Evolutionary conservation across 208 protist species (phyloP).

Genomic region (Polymyxa betae): DNA sequence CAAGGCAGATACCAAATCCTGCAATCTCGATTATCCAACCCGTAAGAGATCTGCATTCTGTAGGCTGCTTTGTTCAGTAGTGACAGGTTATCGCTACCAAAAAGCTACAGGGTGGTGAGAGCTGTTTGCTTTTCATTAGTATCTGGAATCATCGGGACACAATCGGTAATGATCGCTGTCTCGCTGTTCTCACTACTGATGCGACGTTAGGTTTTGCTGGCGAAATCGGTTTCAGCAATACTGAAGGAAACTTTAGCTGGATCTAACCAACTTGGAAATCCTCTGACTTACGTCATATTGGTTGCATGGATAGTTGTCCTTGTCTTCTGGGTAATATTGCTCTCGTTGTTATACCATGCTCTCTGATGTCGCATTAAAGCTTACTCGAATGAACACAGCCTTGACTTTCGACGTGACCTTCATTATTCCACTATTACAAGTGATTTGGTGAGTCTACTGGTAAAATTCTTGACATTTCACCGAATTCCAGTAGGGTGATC

Average conservation of each 20-base stretch:
- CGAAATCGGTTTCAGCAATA: not conserved
- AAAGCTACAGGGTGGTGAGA: not conserved
- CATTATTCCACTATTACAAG: conserved; percentile 32
- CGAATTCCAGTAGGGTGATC: not conserved
- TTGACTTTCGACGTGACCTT: not conserved
- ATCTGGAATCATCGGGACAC: not conserved
- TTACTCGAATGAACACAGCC: conserved; percentile 15
- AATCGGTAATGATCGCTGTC: not conserved
- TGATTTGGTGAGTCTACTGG: not conserved
- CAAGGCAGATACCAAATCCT: not conserved
- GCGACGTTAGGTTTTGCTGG: not conserved
- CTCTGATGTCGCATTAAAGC: not conserved
- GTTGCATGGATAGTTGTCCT: not conserved
- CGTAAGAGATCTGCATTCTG: not conserved
- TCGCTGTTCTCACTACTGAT: not conserved
- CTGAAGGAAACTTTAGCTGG: not conserved
- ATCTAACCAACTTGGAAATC: conserved; percentile 21
- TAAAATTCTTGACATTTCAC: not conserved
- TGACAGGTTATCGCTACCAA: not conserved
- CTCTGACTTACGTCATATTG: not conserved
- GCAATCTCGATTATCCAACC: not conserved
- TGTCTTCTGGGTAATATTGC: not conserved
- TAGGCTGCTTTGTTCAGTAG: not conserved
- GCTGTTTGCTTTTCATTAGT: not conserved
- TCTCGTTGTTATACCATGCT: not conserved